Evolutionary conservation across 257 asterid species (phyloP), one percentile per base, ranked within the genome.

Genomic region (Cordia subcordata): DNA sequence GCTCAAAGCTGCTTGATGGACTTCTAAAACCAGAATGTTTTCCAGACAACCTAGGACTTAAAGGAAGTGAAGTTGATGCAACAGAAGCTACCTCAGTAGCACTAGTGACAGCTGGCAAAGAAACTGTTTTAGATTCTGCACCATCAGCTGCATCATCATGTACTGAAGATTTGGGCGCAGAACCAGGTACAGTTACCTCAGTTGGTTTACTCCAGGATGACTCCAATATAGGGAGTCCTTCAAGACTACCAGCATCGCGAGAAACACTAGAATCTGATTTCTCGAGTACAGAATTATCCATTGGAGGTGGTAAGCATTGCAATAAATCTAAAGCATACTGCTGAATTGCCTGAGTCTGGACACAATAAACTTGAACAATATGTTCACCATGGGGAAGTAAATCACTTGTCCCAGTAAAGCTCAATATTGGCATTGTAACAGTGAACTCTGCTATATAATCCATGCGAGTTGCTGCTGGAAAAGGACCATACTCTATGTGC

Each of bases 291-390:
- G 68, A 68, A 66, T 70, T 85, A 58, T 82, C 97, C 63, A 72
- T 62, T 4, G 88, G 95, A 40, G 88, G 87, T 49, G 97, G 97
- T 53, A 89, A 77, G 75, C 99, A 93, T 73, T 87, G 99, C 16
- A 87, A 89, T 69, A 87, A 77, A 50, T 93, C 96, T 77, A 93
- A 72, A 33, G 97, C 96, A 74, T 93, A 89, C 75, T 89, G 95
- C 82, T 93, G 97, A 77, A 93, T 93, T 64, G 97, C 99, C 70
- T 83, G 96, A 1, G 99, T 93, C 79, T 93, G 99, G 67, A 93
- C 95, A 64, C 99, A 89, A 68, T 93, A 93, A 32, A 93, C 95
- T 81, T 85, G 96, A 66, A 89, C 95, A 66, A 79, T 77, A 69
- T 85, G 96, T 58, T 93, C 96, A 35, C 95, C 96, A 68, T 89